Evolutionary conservation across 306 rosid species (phyloP).

Genomic region (Senna siamea): DNA sequence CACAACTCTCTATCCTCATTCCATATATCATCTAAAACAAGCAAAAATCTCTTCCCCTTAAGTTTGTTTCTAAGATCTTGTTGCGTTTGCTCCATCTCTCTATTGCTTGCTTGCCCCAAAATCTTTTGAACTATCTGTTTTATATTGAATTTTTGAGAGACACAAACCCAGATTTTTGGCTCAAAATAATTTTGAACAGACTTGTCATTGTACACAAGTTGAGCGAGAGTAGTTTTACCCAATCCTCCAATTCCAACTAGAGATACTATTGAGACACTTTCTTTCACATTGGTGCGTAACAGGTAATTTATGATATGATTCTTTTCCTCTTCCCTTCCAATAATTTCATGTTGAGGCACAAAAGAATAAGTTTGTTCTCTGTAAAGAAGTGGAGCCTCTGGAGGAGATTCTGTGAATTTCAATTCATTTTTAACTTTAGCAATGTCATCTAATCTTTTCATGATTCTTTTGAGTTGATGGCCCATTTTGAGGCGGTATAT

Average conservation of each 20-base stretch:
- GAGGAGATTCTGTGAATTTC: background rate
- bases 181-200: background rate
- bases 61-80: background rate
- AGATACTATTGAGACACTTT: background rate
- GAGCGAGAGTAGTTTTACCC: conserved; percentile 40
- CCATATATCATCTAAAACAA: conserved; percentile 17
- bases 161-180: background rate
- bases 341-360: background rate
- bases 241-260: conserved; percentile 34
- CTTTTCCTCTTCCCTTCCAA: conserved; percentile 1
- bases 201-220: conserved; percentile 10
- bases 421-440: background rate
- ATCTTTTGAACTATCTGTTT: background rate
- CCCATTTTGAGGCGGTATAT: background rate
- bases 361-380: background rate
- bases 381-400: too few relatives aligned
- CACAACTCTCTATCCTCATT: background rate
- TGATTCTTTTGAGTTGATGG: background rate
- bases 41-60: background rate
- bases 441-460: background rate
- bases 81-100: background rate
- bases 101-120: background rate
- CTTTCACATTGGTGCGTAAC: background rate
- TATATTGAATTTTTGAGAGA: background rate
- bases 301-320: background rate